Conservation (phyloP, 305 asterid species). For the Fraxinus xanthoxyloides region DNA sequence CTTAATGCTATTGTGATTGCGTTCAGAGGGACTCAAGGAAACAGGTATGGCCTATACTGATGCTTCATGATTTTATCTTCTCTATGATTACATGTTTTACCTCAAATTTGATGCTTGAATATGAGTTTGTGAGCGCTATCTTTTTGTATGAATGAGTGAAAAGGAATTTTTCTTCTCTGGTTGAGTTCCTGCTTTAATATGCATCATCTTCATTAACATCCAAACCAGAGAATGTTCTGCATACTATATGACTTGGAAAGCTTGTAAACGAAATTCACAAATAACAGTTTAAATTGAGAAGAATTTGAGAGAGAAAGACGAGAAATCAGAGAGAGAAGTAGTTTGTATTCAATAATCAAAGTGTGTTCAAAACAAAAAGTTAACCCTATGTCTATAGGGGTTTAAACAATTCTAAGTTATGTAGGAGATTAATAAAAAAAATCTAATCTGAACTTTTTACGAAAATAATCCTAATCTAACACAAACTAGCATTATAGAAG, state of each 20-base stretch:
- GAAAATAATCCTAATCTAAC: neutral
- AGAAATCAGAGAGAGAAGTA: neutral
- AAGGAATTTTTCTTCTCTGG: neutral
- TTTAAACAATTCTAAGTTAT: neutral
- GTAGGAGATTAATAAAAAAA: too few relatives aligned
- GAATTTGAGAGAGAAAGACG: neutral
- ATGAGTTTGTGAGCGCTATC: constrained; percentile 13
- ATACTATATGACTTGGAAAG: neutral
- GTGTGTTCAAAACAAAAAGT: neutral
- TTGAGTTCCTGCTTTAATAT: neutral
- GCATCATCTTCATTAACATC: neutral
- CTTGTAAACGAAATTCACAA: neutral
- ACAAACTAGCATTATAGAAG: neutral
- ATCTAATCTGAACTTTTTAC: neutral
- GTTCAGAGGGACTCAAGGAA: constrained; percentile 93
- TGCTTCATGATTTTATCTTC: constrained; percentile 18
- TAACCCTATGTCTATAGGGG: neutral
- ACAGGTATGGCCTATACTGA: constrained; percentile 46
- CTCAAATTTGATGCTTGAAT: neutral
- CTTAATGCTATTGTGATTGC: constrained; percentile 86
- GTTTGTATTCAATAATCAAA: neutral
- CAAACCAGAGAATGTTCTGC: neutral
- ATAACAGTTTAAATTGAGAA: neutral
- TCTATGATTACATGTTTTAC: constrained; percentile 15
- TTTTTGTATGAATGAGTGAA: neutral